A percentile compares a stretch with the other conserved stretches of the same genome.
Conservation (phyloP, 83 land plant genomes). For the Larix sibirica region DNA sequence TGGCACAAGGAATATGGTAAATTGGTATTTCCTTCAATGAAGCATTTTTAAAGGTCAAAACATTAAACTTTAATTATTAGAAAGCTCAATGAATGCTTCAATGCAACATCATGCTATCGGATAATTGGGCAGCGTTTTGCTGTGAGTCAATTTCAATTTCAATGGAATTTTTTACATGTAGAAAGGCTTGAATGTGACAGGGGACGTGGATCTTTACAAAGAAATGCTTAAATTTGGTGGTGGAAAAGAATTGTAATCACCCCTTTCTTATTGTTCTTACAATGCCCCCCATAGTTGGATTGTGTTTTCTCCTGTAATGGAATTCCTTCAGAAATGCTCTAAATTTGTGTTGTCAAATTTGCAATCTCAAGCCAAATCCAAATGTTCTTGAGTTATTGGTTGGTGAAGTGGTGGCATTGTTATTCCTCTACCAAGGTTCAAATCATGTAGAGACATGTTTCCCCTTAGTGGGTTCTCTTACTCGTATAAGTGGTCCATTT, state of each 20-base stretch:
- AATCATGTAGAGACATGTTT: too few relatives aligned
- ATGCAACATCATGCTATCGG: too few relatives aligned
- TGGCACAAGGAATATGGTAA: too few relatives aligned
- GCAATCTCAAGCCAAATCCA: too few relatives aligned
- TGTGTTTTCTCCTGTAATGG: not conserved
- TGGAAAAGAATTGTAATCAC: conserved; percentile 83
- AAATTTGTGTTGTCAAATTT: not conserved
- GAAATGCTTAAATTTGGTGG: conserved; percentile 95
- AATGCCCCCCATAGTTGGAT: not conserved
- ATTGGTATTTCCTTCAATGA: conserved; percentile 75
- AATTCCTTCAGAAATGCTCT: not conserved
- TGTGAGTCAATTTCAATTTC: too few relatives aligned
- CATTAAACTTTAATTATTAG: not conserved
- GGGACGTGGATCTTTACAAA: conserved; percentile 97
- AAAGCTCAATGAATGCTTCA: not conserved
- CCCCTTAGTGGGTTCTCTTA: too few relatives aligned
- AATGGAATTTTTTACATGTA: conserved; percentile 17
- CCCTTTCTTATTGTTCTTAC: not conserved
- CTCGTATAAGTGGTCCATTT: too few relatives aligned
- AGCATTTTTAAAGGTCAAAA: conserved; percentile 69
- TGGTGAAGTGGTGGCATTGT: too few relatives aligned
- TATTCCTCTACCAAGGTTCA: too few relatives aligned
- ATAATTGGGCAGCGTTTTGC: too few relatives aligned
- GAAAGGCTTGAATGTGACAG: conserved; percentile 74
- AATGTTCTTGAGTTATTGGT: too few relatives aligned